Evolutionary conservation across 208 protist genomes (phyloP), one percentile per base, ranked within the genome.

Genomic region (Acanthamoeba triangularis): DNA sequence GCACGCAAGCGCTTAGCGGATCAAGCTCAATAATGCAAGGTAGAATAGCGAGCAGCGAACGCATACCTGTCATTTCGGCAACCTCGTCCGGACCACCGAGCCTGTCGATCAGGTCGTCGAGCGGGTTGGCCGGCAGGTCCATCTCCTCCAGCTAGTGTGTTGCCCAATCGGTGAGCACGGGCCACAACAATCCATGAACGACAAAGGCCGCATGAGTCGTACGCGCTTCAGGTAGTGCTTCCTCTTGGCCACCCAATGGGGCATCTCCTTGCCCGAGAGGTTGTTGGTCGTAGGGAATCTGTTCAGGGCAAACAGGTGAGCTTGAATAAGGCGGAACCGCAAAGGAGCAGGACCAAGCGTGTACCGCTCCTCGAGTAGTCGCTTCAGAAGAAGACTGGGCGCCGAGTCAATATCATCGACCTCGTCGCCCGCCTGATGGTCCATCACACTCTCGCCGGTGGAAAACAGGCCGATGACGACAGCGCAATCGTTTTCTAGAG

Each of bases 391-490:
- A 0, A 49, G 76, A 33, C 54, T 85, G 76, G 76, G 76, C 37
- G 76, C 76, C 20, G 76, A 85, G 37, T 85, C 76, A 16, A 85
- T 85, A 2, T 85, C 76, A 25, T 85, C 76, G 47, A 56, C 25
- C 47, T 85, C 76, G 35, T 85, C 76, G 76, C 76, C 76, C 8
- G 44, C 47, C 33, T 85, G 44, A 33, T 85, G 30, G 13, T 91
- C 85, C 47, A 72, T 59, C 44, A 33, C 69, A 37, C 69, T 65
- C 54, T 80, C 94, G 94, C 94, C 94, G 35, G 94, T 96, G 7
- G 67, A 87, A 18, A 94, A 56, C 49, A 96, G 37, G 54, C 94
- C 94, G 47, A 96, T 93, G 13, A 96, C 94, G 0, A 93, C 94
- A 10, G 74, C 90, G 76, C 76, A 85, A 33, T 88, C 16, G 35